Conservation (phyloP, 345 rosid species). For the Nephelium lappaceum region DNA sequence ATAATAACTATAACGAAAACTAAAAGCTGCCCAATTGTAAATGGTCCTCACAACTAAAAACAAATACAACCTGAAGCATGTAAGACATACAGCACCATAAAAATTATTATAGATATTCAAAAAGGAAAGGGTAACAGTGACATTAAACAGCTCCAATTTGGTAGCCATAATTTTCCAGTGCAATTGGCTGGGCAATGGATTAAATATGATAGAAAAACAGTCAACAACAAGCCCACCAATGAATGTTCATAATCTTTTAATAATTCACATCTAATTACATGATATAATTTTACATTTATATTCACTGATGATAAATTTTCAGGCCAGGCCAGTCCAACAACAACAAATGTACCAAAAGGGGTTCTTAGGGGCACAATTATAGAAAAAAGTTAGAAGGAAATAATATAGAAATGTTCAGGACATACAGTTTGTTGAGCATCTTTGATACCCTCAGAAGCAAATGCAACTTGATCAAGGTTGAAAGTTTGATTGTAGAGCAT, state of each 20-base stretch:
- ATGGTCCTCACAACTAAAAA: not conserved
- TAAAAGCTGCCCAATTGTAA: not conserved
- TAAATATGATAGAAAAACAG: not conserved
- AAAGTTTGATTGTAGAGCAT: slow-evolving; percentile 97
- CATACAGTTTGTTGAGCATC: slow-evolving; percentile 99
- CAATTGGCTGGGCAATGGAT: not conserved
- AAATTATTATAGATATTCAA: not conserved
- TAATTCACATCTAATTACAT: not conserved
- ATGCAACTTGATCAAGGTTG: slow-evolving; percentile 99
- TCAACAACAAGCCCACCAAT: not conserved
- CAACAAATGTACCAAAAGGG: not conserved
- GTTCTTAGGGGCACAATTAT: not conserved
- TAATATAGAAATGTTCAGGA: slow-evolving; percentile 6
- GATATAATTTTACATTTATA: not conserved
- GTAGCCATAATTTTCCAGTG: not conserved
- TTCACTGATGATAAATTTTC: not conserved
- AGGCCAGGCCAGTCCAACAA: not conserved
- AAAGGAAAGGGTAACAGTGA: not conserved
- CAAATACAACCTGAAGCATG: not conserved
- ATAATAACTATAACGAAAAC: not conserved
- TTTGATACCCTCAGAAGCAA: slow-evolving; percentile 96
- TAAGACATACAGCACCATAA: not conserved
- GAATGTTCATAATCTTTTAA: not conserved
- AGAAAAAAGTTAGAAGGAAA: not conserved
- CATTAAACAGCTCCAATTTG: not conserved